phyloP scores from a whole-genome alignment of 768 basidiomycete genomes.

The Lactarius tabidus region DNA sequence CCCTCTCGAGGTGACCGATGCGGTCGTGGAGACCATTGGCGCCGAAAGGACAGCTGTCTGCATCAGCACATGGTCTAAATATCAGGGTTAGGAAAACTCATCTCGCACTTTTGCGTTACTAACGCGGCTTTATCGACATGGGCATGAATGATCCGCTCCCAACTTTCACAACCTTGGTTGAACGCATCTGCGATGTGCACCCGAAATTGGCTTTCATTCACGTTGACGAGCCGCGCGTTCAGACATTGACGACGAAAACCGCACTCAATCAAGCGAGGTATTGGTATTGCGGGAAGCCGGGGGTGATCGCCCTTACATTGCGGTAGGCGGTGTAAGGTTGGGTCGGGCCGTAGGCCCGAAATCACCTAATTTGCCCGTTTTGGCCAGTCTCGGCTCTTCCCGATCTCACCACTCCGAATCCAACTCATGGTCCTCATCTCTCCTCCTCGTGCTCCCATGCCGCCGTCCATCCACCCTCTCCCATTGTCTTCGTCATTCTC shows the following conservation, averaged over 20 bases:
- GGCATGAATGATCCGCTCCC: neutral
- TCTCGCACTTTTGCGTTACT: neutral
- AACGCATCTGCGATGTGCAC: neutral
- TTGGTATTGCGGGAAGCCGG: neutral
- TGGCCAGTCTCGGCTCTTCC: no score
- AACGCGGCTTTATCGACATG: neutral
- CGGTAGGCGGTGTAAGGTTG: neutral
- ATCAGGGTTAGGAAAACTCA: neutral
- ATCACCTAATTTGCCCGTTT: no score
- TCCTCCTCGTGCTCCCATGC: no score
- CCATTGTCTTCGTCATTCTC: no score
- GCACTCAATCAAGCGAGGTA: neutral
- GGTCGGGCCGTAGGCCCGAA: no score
- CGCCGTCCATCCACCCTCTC: no score
- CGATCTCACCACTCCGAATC: no score
- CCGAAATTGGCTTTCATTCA: neutral
- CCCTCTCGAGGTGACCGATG: neutral
- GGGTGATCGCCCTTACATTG: neutral
- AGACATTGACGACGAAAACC: neutral
- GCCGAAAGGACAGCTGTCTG: neutral
- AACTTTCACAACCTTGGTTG: neutral
- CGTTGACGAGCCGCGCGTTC: neutral
- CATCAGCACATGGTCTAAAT: neutral
- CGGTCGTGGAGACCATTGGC: neutral
- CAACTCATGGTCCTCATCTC: no score